Evolutionary conservation across 2,329 filamentous ascomycete genomes (phyloP), one percentile per base, ranked within the genome.

Genomic region (Aspergillus fumigatiaffinis): DNA sequence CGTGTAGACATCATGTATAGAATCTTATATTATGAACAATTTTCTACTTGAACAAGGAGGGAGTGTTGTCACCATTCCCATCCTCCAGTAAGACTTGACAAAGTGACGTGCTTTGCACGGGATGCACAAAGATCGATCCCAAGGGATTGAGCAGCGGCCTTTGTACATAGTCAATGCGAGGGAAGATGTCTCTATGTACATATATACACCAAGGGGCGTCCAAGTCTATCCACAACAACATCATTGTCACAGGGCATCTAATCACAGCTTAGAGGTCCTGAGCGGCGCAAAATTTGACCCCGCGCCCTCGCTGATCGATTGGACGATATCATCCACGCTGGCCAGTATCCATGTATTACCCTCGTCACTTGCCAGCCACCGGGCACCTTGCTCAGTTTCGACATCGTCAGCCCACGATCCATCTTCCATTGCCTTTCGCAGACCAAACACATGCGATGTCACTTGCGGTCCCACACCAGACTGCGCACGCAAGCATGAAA

Each of bases 381-480:
- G 74, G 1, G 79, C 82, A 1, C 79, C 83, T 56, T 82, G 75
- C 8, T 81, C 80, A 0, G 78, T 80, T 62, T 83, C 76, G 51
- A 78, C 77, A 55, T 82, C 80, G 52, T 74, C 71, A 41, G 74
- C 81, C 72, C 73, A 81, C 21, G 77, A 79, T 1, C 87, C 89
- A 71, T 91, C 87, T 61, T 89, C 85, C 52, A 88, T 80, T 0
- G 85, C 89, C 77, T 94, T 94, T 57, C 88, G 76, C 73, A 95
- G 70, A 0, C 91, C 91, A 76, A 92, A 93, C 0, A 94, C 81
- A 73, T 95, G 91, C 63, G 87, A 91, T 20, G 89, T 76, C 12
- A 95, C 89, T 78, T 94, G 91, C 1, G 90, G 91, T 0, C 86
- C 91, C 0, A 94, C 91, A 0, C 91, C 91, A 9, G 88, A 89